Percentiles rank a stretch among this genome's conserved stretches.
These are phyloP conservation scores for Chalaropsis thielavioides DNA, from an alignment of 2,329 filamentous ascomycete genomes.

Conservation along the genomic window DNA sequence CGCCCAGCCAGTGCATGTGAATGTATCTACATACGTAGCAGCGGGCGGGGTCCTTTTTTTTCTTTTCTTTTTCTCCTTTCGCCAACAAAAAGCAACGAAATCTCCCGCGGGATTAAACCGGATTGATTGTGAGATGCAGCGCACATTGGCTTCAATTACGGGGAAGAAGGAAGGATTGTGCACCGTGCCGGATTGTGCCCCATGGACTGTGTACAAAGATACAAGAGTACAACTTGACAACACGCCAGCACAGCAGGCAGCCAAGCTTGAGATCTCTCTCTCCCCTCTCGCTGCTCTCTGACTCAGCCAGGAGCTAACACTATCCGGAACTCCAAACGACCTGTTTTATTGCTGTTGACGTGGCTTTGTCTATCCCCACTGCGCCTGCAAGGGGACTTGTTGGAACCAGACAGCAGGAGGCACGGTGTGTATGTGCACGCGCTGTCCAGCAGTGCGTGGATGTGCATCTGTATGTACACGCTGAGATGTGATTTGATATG, in stretches of 20 bases:
- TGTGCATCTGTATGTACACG: too few relatives aligned
- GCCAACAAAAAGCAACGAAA: background rate
- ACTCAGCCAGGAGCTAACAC: background rate
- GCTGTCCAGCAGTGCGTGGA: too few relatives aligned
- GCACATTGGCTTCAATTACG: constrained; percentile 6
- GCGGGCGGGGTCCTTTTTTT: background rate
- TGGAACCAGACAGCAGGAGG: background rate
- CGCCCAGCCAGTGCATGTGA: background rate
- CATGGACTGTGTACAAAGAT: background rate
- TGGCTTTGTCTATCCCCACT: background rate
- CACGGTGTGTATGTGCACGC: too few relatives aligned
- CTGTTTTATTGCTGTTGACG: constrained; percentile 1
- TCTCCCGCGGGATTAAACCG: background rate
- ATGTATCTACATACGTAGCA: too few relatives aligned
- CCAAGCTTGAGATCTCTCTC: too few relatives aligned
- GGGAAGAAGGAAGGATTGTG: background rate
- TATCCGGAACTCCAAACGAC: background rate
- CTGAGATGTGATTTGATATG: too few relatives aligned
- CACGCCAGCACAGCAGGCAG: background rate
- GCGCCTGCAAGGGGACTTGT: background rate
- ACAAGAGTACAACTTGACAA: background rate
- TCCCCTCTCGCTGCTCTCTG: background rate
- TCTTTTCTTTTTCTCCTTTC: background rate
- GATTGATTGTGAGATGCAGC: background rate
- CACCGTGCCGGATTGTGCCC: background rate